These are phyloP conservation scores for Hymenoscyphus infarciens DNA, from an alignment of 2,329 filamentous ascomycete species.

Conservation along the genomic window DNA sequence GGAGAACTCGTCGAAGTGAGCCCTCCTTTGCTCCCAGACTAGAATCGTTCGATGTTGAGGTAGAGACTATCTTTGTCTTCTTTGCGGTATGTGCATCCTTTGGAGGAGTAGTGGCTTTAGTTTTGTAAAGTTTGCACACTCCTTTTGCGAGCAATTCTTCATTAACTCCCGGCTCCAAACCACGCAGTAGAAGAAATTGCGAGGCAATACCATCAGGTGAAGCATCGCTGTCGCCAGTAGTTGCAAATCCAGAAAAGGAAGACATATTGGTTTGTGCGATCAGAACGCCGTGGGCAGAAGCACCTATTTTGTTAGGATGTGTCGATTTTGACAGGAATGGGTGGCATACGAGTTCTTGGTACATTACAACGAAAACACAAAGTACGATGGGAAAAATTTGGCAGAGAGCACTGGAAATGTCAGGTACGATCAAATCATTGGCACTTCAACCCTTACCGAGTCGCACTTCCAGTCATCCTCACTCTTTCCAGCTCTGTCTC, in stretches of 20 bases:
- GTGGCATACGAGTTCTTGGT: slow-evolving; percentile 46
- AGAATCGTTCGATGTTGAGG: slow-evolving; percentile 48
- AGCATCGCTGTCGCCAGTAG: slow-evolving; percentile 52
- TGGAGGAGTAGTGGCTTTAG: slow-evolving; percentile 40
- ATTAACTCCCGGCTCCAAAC: slow-evolving; percentile 64
- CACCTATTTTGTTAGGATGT: slow-evolving; percentile 33
- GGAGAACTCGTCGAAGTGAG: slow-evolving; percentile 71
- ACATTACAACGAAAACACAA: slow-evolving; percentile 58
- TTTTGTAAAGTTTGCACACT: slow-evolving; percentile 69
- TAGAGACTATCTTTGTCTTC: slow-evolving; percentile 50
- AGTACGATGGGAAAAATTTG: slow-evolving; percentile 54
- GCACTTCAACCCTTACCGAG: slow-evolving; percentile 39
- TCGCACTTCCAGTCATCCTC: slow-evolving; percentile 56
- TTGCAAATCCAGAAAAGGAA: slow-evolving; percentile 41
- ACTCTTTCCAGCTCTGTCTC: slow-evolving; percentile 41
- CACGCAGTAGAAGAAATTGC: slow-evolving; percentile 73
- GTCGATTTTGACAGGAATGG: background rate
- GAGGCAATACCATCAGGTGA: slow-evolving; percentile 50
- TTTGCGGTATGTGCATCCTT: slow-evolving; percentile 34
- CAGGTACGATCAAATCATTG: slow-evolving; percentile 9
- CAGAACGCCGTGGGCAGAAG: slow-evolving; percentile 33
- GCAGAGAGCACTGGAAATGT: slow-evolving; percentile 46
- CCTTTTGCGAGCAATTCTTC: slow-evolving; percentile 72
- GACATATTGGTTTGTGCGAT: slow-evolving; percentile 38
- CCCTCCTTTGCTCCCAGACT: slow-evolving; percentile 62